These are phyloP conservation scores for Kodamaea restingae DNA, from an alignment of 805 yeast species.

Conservation along the genomic window DNA sequence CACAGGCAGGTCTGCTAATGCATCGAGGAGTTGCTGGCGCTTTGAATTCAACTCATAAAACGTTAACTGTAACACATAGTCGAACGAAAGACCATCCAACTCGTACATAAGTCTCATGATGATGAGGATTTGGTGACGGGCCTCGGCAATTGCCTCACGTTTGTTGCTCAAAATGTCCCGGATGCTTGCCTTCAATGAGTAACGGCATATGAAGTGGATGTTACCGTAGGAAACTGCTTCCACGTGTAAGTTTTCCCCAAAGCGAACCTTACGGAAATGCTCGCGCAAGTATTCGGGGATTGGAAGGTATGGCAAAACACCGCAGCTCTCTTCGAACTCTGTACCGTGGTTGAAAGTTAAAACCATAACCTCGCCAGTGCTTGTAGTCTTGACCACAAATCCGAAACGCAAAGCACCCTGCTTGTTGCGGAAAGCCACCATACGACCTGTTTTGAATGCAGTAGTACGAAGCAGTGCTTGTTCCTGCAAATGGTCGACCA, in stretches of 20 bases:
- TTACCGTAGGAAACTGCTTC: constrained; percentile 37
- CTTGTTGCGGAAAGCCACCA: constrained; percentile 54
- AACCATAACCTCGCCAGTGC: constrained; percentile 30
- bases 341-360: constrained; percentile 45
- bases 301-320: constrained; percentile 37
- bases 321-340: constrained; percentile 21
- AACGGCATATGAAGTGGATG: constrained; percentile 44
- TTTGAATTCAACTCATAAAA: constrained; percentile 36
- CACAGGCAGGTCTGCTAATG: constrained; percentile 23
- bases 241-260: constrained; percentile 30
- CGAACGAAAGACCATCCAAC: constrained; percentile 45
- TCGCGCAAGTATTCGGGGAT: constrained; percentile 26
- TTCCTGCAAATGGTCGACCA: constrained; percentile 46
- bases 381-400: constrained; percentile 45
- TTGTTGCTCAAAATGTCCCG: constrained; percentile 36
- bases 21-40: constrained; percentile 31
- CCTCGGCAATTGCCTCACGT: constrained; percentile 30
- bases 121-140: constrained; percentile 31
- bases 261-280: constrained; percentile 34
- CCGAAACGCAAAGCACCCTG: constrained; percentile 46
- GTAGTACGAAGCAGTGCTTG: constrained; percentile 46
- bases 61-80: constrained; percentile 26
- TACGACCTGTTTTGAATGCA: constrained; percentile 48
- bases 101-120: constrained; percentile 35
- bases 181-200: constrained; percentile 29